Conservation (phyloP, 83 land plant species). For the Picea abies region DNA sequence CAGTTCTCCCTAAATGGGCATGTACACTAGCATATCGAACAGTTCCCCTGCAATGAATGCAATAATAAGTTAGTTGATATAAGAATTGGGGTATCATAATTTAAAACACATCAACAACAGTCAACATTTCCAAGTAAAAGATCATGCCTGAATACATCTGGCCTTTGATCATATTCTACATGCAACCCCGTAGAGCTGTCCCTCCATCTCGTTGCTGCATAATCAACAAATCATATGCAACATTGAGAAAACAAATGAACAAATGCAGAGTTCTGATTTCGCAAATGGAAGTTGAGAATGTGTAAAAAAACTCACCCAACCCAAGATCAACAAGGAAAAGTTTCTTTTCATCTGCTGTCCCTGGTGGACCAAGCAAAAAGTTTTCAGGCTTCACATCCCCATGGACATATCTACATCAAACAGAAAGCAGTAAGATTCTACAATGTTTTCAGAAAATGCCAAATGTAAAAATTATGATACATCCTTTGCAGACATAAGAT, state of each 20-base stretch:
- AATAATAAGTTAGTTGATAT: neutral
- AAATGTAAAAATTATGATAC: neutral
- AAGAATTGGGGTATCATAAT: neutral
- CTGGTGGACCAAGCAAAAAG: conserved; percentile 86
- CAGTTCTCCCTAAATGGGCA: too few relatives aligned
- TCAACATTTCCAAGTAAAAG: neutral
- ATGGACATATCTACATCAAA: conserved; percentile 76
- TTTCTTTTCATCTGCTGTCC: conserved; percentile 84
- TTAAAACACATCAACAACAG: neutral
- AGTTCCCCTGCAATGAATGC: neutral
- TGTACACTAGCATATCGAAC: too few relatives aligned
- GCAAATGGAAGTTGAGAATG: neutral
- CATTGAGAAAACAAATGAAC: neutral
- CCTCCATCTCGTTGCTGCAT: conserved; percentile 76
- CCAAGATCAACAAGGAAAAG: conserved; percentile 94
- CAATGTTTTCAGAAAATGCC: neutral
- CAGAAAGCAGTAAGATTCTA: neutral
- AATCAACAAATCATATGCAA: conserved; percentile 3
- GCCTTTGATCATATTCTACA: conserved; percentile 89
- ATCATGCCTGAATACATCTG: conserved; percentile 80
- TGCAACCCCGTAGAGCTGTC: conserved; percentile 55
- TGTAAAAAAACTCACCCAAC: conserved; percentile 50
- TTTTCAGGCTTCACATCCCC: conserved; percentile 98
- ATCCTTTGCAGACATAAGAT: neutral
- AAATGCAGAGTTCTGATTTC: neutral